Evolutionary conservation across 805 yeast genomes (phyloP), one percentile per base, ranked within the genome.

Genomic region (Cyberlindnera bimundalis): DNA sequence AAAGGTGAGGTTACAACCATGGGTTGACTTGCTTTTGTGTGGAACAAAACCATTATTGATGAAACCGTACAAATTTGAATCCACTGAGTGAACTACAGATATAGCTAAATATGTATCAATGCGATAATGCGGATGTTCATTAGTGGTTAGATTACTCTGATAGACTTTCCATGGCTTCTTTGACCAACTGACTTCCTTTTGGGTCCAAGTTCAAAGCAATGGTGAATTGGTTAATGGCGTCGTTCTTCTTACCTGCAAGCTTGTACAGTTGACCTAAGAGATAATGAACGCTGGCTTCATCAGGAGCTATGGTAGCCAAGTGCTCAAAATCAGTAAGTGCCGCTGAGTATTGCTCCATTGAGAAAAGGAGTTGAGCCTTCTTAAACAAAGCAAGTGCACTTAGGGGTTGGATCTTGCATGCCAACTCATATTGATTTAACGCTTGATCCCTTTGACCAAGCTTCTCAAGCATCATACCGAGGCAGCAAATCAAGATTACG

Each of bases 211-310:
- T 86, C 64, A 88, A 70, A 1, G 99, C 97, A 32, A 82, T 75
- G 0, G 98, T 91, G 51, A 86, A 87, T 54, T 86, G 91, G 50
- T 78, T 79, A 20, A 91, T 74, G 1, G 99, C 98, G 48, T 74
- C 80, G 51, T 76, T 78, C 52, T 79, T 82, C 46, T 85, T 79
- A 21, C 81, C 81, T 48, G 83, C 77, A 23, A 82, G 74, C 52
- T 81, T 85, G 71, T 89, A 88, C 40, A 90, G 70, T 55, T 88
- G 88, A 10, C 97, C 99, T 33, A 93, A 67, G 30, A 90, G 65
- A 61, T 84, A 88, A 61, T 91, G 98, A 20, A 91, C 96, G 39
- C 87, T 81, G 0, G 96, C 95, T 59, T 91, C 98, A 60, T 91
- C 95, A 0, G 99, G 97, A 0, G 95, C 96, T 40, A 87, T 64